Conservation (phyloP, 148 eudicot genomes). For the Rhododendron simsii region DNA sequence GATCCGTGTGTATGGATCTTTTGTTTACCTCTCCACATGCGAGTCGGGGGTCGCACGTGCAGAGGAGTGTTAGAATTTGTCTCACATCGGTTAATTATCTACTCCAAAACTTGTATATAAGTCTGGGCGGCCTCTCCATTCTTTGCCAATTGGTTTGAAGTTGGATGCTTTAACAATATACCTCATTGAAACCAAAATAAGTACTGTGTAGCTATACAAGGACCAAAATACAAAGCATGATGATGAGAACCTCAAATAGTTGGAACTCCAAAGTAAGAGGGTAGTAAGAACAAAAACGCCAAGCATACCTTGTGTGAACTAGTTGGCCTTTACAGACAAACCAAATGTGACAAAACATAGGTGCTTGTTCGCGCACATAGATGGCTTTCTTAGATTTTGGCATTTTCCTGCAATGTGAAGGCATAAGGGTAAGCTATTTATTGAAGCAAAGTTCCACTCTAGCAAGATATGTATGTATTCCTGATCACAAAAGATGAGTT, state of each 20-base stretch:
- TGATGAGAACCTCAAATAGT: background rate
- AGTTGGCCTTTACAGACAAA: constrained; percentile 72
- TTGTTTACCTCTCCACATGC: too few species aligned
- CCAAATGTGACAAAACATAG: constrained; percentile 68
- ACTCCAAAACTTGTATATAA: too few species aligned
- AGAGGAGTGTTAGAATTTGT: too few species aligned
- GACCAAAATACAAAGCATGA: background rate
- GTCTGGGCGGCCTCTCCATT: too few species aligned
- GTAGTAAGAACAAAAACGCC: background rate
- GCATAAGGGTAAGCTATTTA: constrained; percentile 7
- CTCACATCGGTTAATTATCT: too few species aligned
- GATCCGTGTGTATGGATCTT: too few species aligned
- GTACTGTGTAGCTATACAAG: background rate
- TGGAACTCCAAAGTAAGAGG: background rate
- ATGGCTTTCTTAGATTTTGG: constrained; percentile 79
- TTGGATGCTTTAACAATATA: background rate
- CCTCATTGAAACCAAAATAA: background rate
- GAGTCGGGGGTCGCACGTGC: too few species aligned
- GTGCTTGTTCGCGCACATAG: constrained; percentile 57
- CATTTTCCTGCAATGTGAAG: constrained; percentile 53
- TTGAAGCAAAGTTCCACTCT: background rate
- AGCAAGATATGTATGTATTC: background rate
- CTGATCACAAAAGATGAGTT: background rate
- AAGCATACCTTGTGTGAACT: constrained; percentile 62
- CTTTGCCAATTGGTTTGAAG: too few species aligned